These are phyloP conservation scores for Cadophora gregata DNA, from an alignment of 2,329 filamentous ascomycete genomes.

Conservation along the genomic window DNA sequence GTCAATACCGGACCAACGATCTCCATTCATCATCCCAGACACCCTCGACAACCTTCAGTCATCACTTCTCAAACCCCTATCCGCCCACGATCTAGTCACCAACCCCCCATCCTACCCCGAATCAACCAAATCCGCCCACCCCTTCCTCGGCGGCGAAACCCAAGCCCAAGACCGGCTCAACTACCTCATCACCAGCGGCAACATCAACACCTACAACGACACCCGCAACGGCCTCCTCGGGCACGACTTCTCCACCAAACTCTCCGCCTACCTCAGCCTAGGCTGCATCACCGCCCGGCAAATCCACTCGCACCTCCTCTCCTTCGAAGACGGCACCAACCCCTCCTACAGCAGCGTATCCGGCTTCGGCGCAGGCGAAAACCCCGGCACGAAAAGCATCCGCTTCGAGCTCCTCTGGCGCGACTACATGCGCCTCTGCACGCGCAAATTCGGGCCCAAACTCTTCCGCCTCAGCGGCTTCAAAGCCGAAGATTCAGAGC, in stretches of 20 bases:
- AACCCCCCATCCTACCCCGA: constrained; percentile 60
- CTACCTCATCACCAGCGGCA: constrained; percentile 65
- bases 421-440: constrained; percentile 82
- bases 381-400: constrained; percentile 70
- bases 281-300: constrained; percentile 77
- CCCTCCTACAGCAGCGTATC: constrained; percentile 30
- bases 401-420: constrained; percentile 79
- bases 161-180: constrained; percentile 62
- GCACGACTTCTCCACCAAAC: constrained; percentile 74
- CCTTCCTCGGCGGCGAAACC: constrained; percentile 72
- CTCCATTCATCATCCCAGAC: constrained; percentile 68
- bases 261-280: constrained; percentile 75
- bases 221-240: constrained; percentile 76
- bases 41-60: constrained; percentile 58
- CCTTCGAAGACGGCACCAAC: constrained; percentile 69
- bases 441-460: constrained; percentile 68
- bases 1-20: constrained; percentile 61
- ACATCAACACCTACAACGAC: constrained; percentile 69
- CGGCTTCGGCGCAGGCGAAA: constrained; percentile 73
- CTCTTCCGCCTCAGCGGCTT: constrained; percentile 73
- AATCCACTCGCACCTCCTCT: constrained; percentile 69
- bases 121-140: constrained; percentile 63
- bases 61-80: constrained; percentile 63
- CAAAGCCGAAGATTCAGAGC: constrained; percentile 51
- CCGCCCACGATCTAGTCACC: constrained; percentile 53